Evolutionary conservation across 768 basidiomycete genomes (phyloP).

Genomic region (Pseudohyphozyma bogoriensis): DNA sequence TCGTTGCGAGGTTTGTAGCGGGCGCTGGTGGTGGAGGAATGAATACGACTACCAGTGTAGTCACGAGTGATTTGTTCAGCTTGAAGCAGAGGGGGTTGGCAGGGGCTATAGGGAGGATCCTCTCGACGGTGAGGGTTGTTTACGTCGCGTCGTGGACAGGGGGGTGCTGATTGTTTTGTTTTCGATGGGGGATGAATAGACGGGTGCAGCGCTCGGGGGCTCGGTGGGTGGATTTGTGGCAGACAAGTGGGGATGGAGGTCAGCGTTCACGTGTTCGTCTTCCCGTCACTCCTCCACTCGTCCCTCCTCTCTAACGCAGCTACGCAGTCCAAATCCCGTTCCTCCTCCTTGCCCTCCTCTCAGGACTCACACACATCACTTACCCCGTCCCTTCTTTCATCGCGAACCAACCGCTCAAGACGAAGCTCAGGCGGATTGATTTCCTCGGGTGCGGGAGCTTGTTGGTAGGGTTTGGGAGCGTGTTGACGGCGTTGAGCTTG

Average conservation of each 20-base stretch:
- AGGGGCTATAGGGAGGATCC: conserved; percentile 56
- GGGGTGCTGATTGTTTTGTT: not conserved
- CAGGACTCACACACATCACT: conserved; percentile 67
- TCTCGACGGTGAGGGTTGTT: conserved; percentile 51
- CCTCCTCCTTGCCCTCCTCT: conserved; percentile 55
- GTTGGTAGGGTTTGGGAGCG: conserved; percentile 49
- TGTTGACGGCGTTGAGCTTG: conserved; percentile 39
- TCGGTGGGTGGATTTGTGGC: conserved; percentile 36
- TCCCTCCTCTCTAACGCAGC: not conserved
- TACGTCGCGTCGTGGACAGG: not conserved
- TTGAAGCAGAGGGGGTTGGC: conserved; percentile 76
- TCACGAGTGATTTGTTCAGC: conserved; percentile 77
- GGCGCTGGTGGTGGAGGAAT: conserved; percentile 4
- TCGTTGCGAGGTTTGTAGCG: conserved; percentile 56
- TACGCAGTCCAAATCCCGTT: conserved; percentile 55
- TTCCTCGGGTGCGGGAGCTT: conserved; percentile 52
- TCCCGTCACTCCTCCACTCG: no score
- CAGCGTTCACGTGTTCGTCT: conserved; percentile 48
- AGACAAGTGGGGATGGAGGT: conserved; percentile 48
- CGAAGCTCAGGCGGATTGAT: conserved; percentile 53
- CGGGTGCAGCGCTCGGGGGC: conserved; percentile 47
- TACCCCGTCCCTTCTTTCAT: conserved; percentile 49
- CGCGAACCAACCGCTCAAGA: not conserved
- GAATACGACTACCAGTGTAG: conserved; percentile 39
- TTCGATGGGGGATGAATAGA: no score